Base-by-base conservation (phyloP, 495 filamentous ascomycete genomes). In the Parachaetomium inaequale region DNA sequence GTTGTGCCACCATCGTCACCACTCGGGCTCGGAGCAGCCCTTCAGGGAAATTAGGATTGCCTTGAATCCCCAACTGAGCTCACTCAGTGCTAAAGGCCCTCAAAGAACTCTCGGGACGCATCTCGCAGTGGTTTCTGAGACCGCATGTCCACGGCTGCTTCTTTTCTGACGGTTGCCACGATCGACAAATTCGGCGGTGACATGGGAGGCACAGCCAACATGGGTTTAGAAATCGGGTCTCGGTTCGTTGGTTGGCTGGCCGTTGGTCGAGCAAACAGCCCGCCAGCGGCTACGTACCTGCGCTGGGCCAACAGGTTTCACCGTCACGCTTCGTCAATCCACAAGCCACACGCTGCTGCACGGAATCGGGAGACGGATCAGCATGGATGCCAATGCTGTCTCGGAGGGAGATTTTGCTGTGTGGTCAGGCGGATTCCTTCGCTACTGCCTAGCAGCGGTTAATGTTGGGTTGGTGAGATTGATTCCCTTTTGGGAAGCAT, bases 271-370 rank as follows among this genome's bases (percentile, higher is more conserved):
- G 45, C 64, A 58, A 47, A 40, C 60, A 23, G 45, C 32, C 52
- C 26, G 52, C 56, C 56, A 54, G 64, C 56, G 57, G 64, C n/a
- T 43, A 46, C 60, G 26, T 29, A 38, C 54, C 36, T 45, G 54
- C 36, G 14, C 26, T 45, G 51, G 40, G 25, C 58, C 59, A 63
- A 59, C 64, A 29, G 31, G 63, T 66, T 59, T 66, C 59, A 63
- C 51, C 21, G 21, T 21, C 31, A 42, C 34, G 58, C n/a, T 12
- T 40, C n/a, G 25, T 25, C 29, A 14, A 58, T 21, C 55, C 42
- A 34, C 55, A 45, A n/a, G 4, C 50, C 28, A 51, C 26, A 38
- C 28, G 31, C 12, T 55, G 52, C 34, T 40, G 34, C 15, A n/a
- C 14, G 26, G 32, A 25, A 11, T 3, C 34, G 14, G 26, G 52